Base-by-base conservation (phyloP, 2,329 filamentous ascomycete species). In the Cladosporium velox region DNA sequence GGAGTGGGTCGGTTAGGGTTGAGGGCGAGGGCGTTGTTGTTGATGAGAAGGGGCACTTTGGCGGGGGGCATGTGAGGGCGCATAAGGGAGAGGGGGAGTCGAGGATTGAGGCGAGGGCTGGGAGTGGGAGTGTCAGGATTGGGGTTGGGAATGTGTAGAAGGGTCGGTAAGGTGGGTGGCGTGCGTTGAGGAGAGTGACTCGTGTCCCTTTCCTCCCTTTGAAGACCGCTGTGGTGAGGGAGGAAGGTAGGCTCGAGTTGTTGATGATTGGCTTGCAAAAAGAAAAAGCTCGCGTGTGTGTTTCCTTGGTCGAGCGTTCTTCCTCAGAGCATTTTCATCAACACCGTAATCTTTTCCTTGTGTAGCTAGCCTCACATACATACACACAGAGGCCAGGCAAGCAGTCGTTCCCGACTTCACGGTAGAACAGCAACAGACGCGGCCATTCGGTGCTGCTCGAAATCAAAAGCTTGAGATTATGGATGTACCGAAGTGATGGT, bases 1-100 rank as follows among this genome's bases (percentile, higher is more conserved):
- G 74, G 49, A 79, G 72, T 62, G 80, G 80, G 0, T 74, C 71
- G 24, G 65, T 82, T 35, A 73, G 74, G 54, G 66, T 82, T n/a
- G 69, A 73, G 24, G 80, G 80, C 2, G 73, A 76, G 30, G 77
- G 77, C 41, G 65, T 82, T 10, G 70, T 79, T 57, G 67, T 79
- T 41, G 68, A 68, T 4, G 67, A 75, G 8, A 65, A 73, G 32
- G 71, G 72, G 21, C 59, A 66, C 21, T 71, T 72, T 1, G 71
- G 72, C 3, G 41, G 41, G 21, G 71, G 72, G 30, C 73, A 74
- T 57, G 70, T 81, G 0, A 70, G 77, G 51, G 80, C 79, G 28
- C 75, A 74, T 65, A 82, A 82, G 67, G 80, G 80, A 0, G 44
- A 69, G 35, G 78, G 75, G 0, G 67, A 70, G 3, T 28, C 15